These are phyloP conservation scores for Yamadazyma scolyti DNA, from an alignment of 805 yeast species.

Conservation along the genomic window DNA sequence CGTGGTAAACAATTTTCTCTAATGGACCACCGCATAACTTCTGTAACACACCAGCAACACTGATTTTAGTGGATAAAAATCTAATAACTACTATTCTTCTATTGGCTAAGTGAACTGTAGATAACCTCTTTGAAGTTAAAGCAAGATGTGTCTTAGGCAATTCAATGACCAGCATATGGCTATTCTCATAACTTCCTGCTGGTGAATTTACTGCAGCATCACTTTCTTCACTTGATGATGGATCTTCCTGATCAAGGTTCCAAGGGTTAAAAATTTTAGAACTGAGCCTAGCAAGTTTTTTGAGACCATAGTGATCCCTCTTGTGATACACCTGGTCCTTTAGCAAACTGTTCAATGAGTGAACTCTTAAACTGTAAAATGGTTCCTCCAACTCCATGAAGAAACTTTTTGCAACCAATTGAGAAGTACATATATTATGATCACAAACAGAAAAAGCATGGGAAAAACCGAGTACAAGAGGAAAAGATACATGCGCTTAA, in stretches of 20 bases:
- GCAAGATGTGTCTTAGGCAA: too few species aligned
- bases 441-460: too few species aligned
- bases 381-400: background rate
- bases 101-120: too few species aligned
- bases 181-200: too few species aligned
- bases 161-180: too few species aligned
- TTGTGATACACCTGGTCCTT: constrained; percentile 8
- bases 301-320: background rate
- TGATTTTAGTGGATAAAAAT: constrained; percentile 40
- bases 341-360: constrained; percentile 11
- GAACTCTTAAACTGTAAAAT: constrained; percentile 4
- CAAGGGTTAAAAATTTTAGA: constrained; percentile 5
- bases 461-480: too few species aligned
- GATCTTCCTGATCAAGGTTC: background rate
- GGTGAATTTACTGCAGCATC: too few species aligned
- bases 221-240: background rate
- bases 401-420: too few species aligned
- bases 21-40: constrained; percentile 70
- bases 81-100: constrained; percentile 31
- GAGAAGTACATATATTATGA: too few species aligned
- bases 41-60: constrained; percentile 47
- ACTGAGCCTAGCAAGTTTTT: constrained; percentile 1
- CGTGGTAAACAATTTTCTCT: constrained; percentile 42
- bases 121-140: too few species aligned
- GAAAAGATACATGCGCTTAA: too few species aligned